Percentiles rank a stretch among this genome's conserved stretches.
Conservation (phyloP, 1,284 basidiomycete species). For the Sphagnurus paluster region DNA sequence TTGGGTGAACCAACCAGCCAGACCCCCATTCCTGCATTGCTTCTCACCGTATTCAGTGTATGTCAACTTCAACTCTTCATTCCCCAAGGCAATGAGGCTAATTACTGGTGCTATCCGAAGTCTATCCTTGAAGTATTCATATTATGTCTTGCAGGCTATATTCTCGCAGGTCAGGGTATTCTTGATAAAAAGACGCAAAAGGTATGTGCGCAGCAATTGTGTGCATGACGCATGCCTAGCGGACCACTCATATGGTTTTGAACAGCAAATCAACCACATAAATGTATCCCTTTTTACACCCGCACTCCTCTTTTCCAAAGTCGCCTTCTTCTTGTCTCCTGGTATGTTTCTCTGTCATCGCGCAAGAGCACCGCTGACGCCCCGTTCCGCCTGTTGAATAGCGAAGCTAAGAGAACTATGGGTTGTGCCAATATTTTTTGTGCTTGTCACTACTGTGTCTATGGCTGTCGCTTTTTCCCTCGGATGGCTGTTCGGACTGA, state of each 20-base stretch:
- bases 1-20: not conserved
- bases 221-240: not conserved
- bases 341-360: conserved; percentile 36
- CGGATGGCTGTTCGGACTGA: conserved; percentile 52
- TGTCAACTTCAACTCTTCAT: conserved; percentile 2
- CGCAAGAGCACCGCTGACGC: conserved; percentile 2
- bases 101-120: conserved; percentile 36
- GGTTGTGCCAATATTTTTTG: conserved; percentile 87
- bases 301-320: conserved; percentile 90
- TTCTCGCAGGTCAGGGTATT: conserved; percentile 77
- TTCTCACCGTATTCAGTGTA: conserved; percentile 34
- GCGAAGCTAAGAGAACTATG: conserved; percentile 87
- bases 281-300: conserved; percentile 93
- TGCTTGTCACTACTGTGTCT: conserved; percentile 68
- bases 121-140: conserved; percentile 90
- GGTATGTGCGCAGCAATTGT: conserved; percentile 39
- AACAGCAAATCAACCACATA: conserved; percentile 72
- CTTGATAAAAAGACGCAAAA: conserved; percentile 91
- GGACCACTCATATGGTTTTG: not conserved
- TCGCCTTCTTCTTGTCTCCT: conserved; percentile 79
- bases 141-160: conserved; percentile 84
- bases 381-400: too few relatives aligned
- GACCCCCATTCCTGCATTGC: conserved; percentile 31
- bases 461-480: conserved; percentile 54
- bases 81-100: not conserved